Base-by-base conservation (phyloP, 495 filamentous ascomycete genomes). In the Penicillium desertorum region DNA sequence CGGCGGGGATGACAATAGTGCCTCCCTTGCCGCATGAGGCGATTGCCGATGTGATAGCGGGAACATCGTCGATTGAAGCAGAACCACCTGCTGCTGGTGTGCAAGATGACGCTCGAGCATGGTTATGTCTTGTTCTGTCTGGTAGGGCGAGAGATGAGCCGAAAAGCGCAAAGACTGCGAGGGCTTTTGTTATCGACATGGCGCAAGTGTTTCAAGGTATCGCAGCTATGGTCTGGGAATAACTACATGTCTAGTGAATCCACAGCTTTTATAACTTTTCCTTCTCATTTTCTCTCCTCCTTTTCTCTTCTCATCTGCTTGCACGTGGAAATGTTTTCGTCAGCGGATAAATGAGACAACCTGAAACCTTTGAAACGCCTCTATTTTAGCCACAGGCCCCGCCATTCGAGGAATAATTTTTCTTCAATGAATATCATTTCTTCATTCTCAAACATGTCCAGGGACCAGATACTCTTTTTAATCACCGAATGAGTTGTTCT, bases 1-100 rank as follows among this genome's bases (percentile, higher is more conserved):
- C 70, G 2, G 65, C 56, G 3, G 77, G 77, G 36, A 80, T 72
- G 3, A 76, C 69, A 22, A 80, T 78, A 0, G 71, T 77, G 4
- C 75, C 77, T 17, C 70, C 68, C 2, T 70, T 62, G 29, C 77
- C 71, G 55, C 72, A 78, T 19, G 67, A 67, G 30, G 64, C 44
- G 27, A 76, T 72, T 0, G 75, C 75, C 0, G 67, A 63, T 27
- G 56, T 51, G 17, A 77, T 76, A 5, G 74, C 71, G 12, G 75
- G 74, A 3, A 70, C 63, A 61, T 78, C 76, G 25, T 78, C 74
- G 5, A 56, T 62, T 11, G 70, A 63, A 1, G 63, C 51, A 5
- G 59, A 64, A 2, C 69, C 71, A 11, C 67, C 67, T 7, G 71
- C 64, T 22, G 47, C 56, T 1, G 75, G 75, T n/a, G 73, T 78